Evolutionary conservation across 352 stramenopile species (phyloP).

Genomic region (Phytophthora megakarya): DNA sequence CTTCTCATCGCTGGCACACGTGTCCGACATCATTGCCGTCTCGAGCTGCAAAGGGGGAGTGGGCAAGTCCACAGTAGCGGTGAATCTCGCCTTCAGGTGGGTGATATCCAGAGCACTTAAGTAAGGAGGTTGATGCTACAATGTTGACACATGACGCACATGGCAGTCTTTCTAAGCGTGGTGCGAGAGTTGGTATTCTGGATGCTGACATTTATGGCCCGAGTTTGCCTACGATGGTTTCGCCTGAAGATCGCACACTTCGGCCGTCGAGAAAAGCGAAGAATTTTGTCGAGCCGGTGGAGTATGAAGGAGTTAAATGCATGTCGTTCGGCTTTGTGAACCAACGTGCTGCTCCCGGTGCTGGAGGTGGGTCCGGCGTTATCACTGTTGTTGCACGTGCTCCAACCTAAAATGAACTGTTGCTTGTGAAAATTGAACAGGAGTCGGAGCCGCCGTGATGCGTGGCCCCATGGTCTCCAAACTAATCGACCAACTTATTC

Average conservation of each 20-base stretch:
- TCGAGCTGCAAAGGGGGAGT: conserved; percentile 97
- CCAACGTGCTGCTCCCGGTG: conserved; percentile 79
- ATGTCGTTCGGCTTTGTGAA: conserved; percentile 95
- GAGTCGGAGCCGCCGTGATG: conserved; percentile 93
- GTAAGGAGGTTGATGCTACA: not conserved
- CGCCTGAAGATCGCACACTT: conserved; percentile 66
- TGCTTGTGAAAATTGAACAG: conserved; percentile 23
- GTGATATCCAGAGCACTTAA: no score
- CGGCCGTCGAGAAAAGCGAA: conserved; percentile 70
- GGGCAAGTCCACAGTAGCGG: conserved; percentile 98
- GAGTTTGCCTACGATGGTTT: conserved; percentile 97
- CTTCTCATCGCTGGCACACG: conserved; percentile 80
- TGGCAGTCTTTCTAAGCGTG: conserved; percentile 86
- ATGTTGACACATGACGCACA: not conserved
- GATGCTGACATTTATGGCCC: conserved; percentile 99
- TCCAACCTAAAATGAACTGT: not conserved
- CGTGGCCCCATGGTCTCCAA: conserved; percentile 98
- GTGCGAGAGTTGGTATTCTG: conserved; percentile 96
- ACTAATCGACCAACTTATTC: conserved; percentile 95
- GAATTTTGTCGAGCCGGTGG: conserved; percentile 82
- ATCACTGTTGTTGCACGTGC: not conserved
- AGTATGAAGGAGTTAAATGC: conserved; percentile 90
- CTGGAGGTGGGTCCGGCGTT: conserved; percentile 46
- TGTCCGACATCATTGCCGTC: conserved; percentile 90
- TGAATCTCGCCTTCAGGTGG: conserved; percentile 96